Evolutionary conservation across 148 eudicot species (phyloP).

Genomic region (Nyssa sinensis): DNA sequence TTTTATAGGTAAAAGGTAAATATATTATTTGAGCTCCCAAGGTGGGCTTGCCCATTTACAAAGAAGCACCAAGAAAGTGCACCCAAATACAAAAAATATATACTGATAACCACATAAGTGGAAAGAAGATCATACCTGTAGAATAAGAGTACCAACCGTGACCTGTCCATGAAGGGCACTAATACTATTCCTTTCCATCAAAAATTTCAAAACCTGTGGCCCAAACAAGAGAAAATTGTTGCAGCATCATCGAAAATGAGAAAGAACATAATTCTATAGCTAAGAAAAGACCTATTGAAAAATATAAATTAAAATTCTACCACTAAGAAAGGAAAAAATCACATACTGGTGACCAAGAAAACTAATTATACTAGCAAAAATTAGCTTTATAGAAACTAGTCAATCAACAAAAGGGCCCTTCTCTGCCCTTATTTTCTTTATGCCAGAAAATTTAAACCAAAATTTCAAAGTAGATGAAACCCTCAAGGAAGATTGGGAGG

Average conservation of each 20-base stretch:
- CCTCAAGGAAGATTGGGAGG: too few species aligned
- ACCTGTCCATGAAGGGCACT: conserved; percentile 88
- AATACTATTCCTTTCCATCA: conserved; percentile 86
- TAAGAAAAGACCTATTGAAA: neutral
- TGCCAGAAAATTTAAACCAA: too few species aligned
- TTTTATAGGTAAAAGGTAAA: too few species aligned
- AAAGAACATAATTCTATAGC: neutral
- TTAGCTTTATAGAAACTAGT: neutral
- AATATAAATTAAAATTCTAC: too few species aligned
- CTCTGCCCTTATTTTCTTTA: too few species aligned
- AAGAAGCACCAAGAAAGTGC: too few species aligned
- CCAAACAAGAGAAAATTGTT: neutral
- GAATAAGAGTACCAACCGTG: conserved; percentile 77
- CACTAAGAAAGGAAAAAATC: neutral
- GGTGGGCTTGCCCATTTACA: too few species aligned
- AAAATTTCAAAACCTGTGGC: conserved; percentile 71
- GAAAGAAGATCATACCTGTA: conserved; percentile 56
- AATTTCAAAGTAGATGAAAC: neutral
- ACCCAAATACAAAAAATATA: too few species aligned
- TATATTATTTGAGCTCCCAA: too few species aligned
- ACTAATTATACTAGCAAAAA: neutral
- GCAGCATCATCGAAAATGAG: neutral
- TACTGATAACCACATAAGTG: too few species aligned
- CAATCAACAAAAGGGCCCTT: neutral
- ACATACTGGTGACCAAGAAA: neutral